Evolutionary conservation across 2,329 filamentous ascomycete genomes (phyloP).

Genomic region (Penicillium digitatum): DNA sequence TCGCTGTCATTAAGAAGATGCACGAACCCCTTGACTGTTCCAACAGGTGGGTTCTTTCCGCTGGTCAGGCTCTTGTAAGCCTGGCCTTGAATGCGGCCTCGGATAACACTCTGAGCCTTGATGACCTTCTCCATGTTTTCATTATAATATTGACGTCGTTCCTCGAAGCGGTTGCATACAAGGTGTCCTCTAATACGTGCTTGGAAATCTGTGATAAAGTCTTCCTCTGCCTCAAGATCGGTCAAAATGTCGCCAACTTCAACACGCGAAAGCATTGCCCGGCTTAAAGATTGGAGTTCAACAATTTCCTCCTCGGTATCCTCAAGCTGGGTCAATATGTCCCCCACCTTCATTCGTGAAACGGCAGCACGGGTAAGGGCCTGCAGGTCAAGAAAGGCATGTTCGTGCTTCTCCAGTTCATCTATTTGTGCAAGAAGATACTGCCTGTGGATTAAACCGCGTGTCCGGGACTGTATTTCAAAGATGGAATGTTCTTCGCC

Average conservation of each 20-base stretch:
- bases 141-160: conserved; percentile 83
- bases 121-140: conserved; percentile 99
- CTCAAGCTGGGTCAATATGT: conserved; percentile 65
- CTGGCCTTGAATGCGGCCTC: conserved; percentile 91
- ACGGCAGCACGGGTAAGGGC: conserved; percentile 41
- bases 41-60: conserved; percentile 93
- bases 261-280: conserved; percentile 74
- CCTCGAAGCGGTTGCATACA: conserved; percentile 69
- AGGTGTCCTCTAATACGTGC: conserved; percentile 68
- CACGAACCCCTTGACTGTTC: conserved; percentile 96
- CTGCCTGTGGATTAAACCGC: conserved; percentile 40
- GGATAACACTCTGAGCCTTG: conserved; percentile 96
- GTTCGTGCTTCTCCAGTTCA: conserved; percentile 31
- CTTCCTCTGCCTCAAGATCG: conserved; percentile 78
- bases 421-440: conserved; percentile 30
- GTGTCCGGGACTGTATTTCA: conserved; percentile 51
- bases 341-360: conserved; percentile 39
- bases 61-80: conserved; percentile 96
- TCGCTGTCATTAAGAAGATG: conserved; percentile 97
- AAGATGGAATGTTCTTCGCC: conserved; percentile 44
- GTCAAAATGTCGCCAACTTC: conserved; percentile 69
- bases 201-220: conserved; percentile 70
- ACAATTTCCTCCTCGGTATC: conserved; percentile 64
- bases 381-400: conserved; percentile 37
- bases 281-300: conserved; percentile 68